phyloP scores from a whole-genome alignment of 768 basidiomycete genomes.

The Kwoniella newhampshirensis region DNA sequence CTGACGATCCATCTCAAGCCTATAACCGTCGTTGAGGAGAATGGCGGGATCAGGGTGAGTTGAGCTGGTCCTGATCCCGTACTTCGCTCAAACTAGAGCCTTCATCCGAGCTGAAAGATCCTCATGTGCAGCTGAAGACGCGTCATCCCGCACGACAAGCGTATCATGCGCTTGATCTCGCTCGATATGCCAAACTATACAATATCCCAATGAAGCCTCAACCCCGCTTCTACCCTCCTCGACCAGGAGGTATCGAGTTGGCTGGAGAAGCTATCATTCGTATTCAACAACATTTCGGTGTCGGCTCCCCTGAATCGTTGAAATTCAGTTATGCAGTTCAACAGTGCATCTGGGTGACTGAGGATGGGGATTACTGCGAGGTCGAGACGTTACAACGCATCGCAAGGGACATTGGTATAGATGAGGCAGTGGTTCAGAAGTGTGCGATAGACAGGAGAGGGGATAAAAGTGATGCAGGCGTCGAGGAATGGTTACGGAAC shows the following conservation, averaged over 20 bases:
- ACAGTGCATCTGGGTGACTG: slow-evolving; percentile 38
- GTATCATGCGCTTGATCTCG: slow-evolving; percentile 40
- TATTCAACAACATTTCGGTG: slow-evolving; percentile 25
- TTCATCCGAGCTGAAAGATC: slow-evolving; percentile 3
- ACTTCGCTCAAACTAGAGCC: neutral
- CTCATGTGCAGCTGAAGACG: slow-evolving; percentile 27
- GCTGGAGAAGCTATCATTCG: slow-evolving; percentile 38
- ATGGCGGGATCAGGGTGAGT: slow-evolving; percentile 40
- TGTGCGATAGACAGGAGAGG: slow-evolving; percentile 28
- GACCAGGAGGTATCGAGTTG: slow-evolving; percentile 28
- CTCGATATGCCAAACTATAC: slow-evolving; percentile 23
- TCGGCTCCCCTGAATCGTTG: slow-evolving; percentile 26
- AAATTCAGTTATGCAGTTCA: slow-evolving; percentile 33
- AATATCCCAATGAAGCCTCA: slow-evolving; percentile 20
- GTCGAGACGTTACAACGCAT: slow-evolving; percentile 23
- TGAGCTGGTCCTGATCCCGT: neutral
- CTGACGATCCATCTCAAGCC: slow-evolving; percentile 37
- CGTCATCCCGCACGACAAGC: slow-evolving; percentile 37
- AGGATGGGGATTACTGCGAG: slow-evolving; percentile 31
- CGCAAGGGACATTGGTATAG: slow-evolving; percentile 21
- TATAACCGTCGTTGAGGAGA: slow-evolving; percentile 37
- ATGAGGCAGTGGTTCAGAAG: slow-evolving; percentile 17
- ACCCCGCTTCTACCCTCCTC: slow-evolving; percentile 36
- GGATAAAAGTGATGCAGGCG: slow-evolving; percentile 23
- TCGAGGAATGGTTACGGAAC: slow-evolving; percentile 30